phyloP scores from a whole-genome alignment of 805 yeast species.

The Lipomyces yamadae region DNA sequence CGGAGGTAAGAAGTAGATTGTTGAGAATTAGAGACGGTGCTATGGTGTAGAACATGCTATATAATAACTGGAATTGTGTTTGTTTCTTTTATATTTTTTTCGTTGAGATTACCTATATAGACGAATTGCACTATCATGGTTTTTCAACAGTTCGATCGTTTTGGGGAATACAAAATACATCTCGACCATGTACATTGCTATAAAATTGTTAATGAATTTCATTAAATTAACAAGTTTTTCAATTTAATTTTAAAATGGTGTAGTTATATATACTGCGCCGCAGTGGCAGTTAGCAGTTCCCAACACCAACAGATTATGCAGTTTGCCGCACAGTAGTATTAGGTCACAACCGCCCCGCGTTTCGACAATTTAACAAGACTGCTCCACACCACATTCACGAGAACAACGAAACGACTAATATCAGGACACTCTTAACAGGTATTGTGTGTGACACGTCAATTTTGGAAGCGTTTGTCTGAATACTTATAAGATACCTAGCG shows the following conservation, averaged over 20 bases:
- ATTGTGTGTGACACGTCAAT: not conserved
- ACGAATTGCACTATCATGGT: not conserved
- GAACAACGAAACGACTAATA: not conserved
- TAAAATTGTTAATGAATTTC: not conserved
- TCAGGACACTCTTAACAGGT: not conserved
- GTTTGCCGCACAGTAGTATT: not conserved
- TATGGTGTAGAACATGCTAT: not conserved
- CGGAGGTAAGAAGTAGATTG: constrained; percentile 54
- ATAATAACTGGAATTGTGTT: not conserved
- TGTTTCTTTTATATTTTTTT: not conserved
- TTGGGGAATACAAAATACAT: not conserved
- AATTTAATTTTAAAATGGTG: too few species aligned
- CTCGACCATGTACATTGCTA: constrained; percentile 1
- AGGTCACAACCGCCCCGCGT: not conserved
- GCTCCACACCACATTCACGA: not conserved
- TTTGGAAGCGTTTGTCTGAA: not conserved
- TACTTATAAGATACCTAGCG: not conserved
- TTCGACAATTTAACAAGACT: not conserved
- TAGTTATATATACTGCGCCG: too few species aligned
- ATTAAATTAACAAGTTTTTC: not conserved
- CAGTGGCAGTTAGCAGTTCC: not conserved
- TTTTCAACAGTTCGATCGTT: not conserved
- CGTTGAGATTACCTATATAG: not conserved
- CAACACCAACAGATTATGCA: not conserved
- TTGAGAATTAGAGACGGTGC: not conserved